Evolutionary conservation across 306 rosid genomes (phyloP).

Genomic region (Castanopsis chinensis): DNA sequence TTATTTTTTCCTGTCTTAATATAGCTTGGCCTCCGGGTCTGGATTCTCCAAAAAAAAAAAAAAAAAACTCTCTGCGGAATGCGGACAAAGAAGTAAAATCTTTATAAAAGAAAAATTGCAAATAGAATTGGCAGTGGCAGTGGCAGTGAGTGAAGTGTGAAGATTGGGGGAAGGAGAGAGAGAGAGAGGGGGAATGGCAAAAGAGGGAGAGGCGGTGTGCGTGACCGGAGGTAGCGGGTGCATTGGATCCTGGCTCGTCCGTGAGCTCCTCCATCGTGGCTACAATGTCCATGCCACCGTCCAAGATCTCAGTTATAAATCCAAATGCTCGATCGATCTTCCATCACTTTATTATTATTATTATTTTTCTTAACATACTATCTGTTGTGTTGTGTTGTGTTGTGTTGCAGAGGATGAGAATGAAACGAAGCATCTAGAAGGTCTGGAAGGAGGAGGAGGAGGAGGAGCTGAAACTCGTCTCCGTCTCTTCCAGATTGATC

Average conservation of each 20-base stretch:
- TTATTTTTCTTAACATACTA: no score
- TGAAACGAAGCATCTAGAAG: constrained; percentile 78
- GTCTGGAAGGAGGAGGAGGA: constrained; percentile 58
- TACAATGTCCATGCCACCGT: constrained; percentile 88
- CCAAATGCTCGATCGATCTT: no score
- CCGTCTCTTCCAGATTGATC: constrained; percentile 84
- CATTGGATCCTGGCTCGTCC: constrained; percentile 86
- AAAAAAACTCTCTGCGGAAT: no score
- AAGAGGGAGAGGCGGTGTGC: constrained; percentile 52
- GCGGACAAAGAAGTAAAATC: no score
- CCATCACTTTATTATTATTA: no score
- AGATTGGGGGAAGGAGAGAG: background rate
- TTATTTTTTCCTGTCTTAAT: no score
- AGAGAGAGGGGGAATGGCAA: background rate
- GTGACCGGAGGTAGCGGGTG: constrained; percentile 91
- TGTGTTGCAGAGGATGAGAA: constrained; percentile 50
- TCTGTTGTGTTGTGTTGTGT: no score
- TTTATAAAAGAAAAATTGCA: no score
- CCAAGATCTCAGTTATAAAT: constrained; percentile 52
- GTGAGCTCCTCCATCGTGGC: constrained; percentile 73
- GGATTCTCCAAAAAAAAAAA: no score
- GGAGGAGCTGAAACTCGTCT: constrained; percentile 51
- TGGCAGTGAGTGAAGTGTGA: no score
- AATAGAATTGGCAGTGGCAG: no score
- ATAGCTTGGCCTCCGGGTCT: no score